Conservation (phyloP, 164 flowering plant species). For the Taxillus chinensis region DNA sequence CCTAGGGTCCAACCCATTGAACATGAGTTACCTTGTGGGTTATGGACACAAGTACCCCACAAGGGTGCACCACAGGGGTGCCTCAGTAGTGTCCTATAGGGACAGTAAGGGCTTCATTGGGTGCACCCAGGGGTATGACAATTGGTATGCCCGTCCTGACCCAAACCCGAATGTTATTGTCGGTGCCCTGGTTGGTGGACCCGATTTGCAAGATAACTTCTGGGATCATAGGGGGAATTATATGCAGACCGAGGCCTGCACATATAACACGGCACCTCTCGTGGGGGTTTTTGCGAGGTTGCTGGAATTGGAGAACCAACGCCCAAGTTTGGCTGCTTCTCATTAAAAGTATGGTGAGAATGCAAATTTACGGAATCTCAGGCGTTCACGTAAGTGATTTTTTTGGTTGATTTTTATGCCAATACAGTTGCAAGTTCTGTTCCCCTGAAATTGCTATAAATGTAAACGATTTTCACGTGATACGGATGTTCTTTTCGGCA, state of each 20-base stretch:
- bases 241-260: conserved; percentile 97
- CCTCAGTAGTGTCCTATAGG: conserved; percentile 64
- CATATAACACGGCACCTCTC: conserved; percentile 90
- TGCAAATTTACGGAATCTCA: no score
- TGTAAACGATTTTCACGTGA: no score
- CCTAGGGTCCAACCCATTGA: conserved; percentile 74
- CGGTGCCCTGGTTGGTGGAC: conserved; percentile 95
- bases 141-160: conserved; percentile 54
- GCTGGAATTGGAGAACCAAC: conserved; percentile 6
- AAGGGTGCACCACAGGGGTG: conserved; percentile 91
- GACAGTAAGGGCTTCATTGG: conserved; percentile 78
- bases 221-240: conserved; percentile 58
- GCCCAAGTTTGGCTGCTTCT: not conserved
- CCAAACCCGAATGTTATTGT: conserved; percentile 70
- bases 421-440: no score
- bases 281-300: conserved; percentile 81
- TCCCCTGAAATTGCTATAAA: no score
- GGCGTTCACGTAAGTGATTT: no score
- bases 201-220: conserved; percentile 59
- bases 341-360: not conserved
- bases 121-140: conserved; percentile 94
- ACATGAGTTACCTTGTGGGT: conserved; percentile 80
- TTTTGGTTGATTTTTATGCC: no score
- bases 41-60: conserved; percentile 59
- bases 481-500: no score